A percentile compares a stretch with the other conserved stretches of the same genome.
These are phyloP conservation scores for Russula virescens DNA, from an alignment of 768 basidiomycete genomes.

Conservation along the genomic window DNA sequence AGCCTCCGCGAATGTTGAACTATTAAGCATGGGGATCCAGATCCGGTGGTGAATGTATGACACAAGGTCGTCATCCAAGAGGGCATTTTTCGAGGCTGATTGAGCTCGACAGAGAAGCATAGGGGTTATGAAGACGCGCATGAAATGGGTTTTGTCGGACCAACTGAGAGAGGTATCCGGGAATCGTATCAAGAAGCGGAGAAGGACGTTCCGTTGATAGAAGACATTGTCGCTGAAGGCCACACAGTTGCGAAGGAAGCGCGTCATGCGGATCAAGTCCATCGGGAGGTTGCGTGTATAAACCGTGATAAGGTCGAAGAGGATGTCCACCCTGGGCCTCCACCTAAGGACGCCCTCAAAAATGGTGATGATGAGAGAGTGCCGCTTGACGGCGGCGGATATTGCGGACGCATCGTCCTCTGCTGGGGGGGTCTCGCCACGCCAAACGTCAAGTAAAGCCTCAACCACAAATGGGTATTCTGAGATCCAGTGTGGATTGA, in stretches of 20 bases:
- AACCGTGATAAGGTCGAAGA: conserved; percentile 81
- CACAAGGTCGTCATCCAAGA: conserved; percentile 71
- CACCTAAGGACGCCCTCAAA: conserved; percentile 68
- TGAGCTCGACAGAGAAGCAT: conserved; percentile 73
- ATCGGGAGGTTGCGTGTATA: conserved; percentile 77
- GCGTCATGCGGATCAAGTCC: conserved; percentile 70
- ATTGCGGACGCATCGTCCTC: conserved; percentile 36
- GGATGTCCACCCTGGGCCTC: conserved; percentile 74
- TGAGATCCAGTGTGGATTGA: conserved; percentile 65
- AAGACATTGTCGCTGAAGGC: conserved; percentile 62
- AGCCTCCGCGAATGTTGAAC: conserved; percentile 43
- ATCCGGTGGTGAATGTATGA: conserved; percentile 63
- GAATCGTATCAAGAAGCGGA: conserved; percentile 85
- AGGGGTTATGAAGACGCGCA: conserved; percentile 84
- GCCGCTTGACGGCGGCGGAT: conserved; percentile 51
- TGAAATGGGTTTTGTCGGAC: conserved; percentile 71
- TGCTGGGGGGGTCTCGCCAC: conserved; percentile 37
- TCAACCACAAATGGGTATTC: conserved; percentile 64
- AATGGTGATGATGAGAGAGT: conserved; percentile 64
- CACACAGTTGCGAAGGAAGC: conserved; percentile 84
- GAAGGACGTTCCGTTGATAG: conserved; percentile 76
- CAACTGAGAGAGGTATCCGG: conserved; percentile 54
- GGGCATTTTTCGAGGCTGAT: conserved; percentile 44
- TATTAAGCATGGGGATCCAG: conserved; percentile 73
- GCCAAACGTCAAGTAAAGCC: conserved; percentile 70